A percentile compares a stretch with the other conserved stretches of the same genome.
Conservation (phyloP, 2,329 filamentous ascomycete genomes). For the Diaporthe humulicola region DNA sequence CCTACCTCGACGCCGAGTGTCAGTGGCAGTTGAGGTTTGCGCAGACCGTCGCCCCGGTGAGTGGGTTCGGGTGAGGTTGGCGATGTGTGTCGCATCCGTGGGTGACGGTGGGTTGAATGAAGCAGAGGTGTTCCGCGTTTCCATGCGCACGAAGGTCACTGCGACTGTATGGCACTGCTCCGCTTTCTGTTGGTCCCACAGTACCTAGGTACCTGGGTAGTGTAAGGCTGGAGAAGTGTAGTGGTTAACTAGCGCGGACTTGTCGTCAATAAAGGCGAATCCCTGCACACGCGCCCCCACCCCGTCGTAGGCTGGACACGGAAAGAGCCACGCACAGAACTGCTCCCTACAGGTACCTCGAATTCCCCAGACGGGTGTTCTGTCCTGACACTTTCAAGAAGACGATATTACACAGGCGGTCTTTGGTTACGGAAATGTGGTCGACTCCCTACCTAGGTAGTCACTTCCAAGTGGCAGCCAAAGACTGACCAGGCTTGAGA, state of each 20-base stretch:
- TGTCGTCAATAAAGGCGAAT: not conserved
- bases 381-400: not conserved
- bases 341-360: not conserved
- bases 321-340: not conserved
- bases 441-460: too few relatives aligned
- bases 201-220: too few relatives aligned
- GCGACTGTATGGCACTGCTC: constrained; percentile 5
- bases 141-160: not conserved
- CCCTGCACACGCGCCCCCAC: not conserved
- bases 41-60: not conserved
- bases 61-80: not conserved
- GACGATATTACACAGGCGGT: too few relatives aligned
- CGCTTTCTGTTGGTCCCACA: not conserved
- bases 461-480: not conserved
- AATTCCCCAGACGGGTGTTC: not conserved
- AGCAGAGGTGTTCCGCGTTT: not conserved
- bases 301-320: not conserved
- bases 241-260: not conserved
- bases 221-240: not conserved
- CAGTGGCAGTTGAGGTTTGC: not conserved
- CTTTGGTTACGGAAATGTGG: not conserved
- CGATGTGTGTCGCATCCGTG: not conserved
- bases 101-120: not conserved
- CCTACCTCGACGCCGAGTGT: not conserved
- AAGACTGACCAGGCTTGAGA: not conserved